Evolutionary conservation across 345 rosid species (phyloP).

Genomic region (Rhodomyrtus tomentosa): DNA sequence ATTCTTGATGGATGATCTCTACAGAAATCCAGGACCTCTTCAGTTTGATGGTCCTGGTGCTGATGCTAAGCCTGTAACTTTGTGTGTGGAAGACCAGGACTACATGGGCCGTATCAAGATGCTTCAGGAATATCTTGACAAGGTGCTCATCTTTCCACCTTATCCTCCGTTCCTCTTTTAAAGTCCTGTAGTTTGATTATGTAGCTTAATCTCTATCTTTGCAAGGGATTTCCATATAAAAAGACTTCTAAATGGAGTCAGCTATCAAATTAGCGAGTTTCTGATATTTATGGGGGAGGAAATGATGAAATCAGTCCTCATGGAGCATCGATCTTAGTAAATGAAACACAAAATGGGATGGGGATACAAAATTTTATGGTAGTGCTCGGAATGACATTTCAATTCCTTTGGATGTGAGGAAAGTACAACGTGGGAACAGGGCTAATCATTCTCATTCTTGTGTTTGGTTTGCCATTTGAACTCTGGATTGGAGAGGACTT

Average conservation of each 20-base stretch:
- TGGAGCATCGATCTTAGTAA: neutral
- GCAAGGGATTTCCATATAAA: neutral
- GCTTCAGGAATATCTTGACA: slow-evolving; percentile 80
- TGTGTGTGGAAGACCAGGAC: slow-evolving; percentile 96
- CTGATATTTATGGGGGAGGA: neutral
- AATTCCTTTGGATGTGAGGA: neutral
- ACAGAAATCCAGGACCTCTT: slow-evolving; percentile 98
- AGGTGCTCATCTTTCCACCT: slow-evolving; percentile 26
- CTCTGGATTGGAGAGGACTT: neutral
- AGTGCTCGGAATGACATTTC: neutral
- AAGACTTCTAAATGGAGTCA: neutral
- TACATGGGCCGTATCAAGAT: slow-evolving; percentile 97
- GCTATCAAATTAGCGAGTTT: neutral
- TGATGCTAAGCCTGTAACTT: slow-evolving; percentile 73
- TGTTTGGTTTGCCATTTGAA: neutral
- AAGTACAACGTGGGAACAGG: neutral
- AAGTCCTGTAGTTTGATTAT: neutral
- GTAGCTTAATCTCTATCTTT: neutral
- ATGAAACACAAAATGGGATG: neutral
- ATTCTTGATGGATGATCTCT: slow-evolving; percentile 81
- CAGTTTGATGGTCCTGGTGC: slow-evolving; percentile 99
- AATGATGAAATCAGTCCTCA: neutral
- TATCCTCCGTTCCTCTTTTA: neutral
- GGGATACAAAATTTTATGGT: neutral
- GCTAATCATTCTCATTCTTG: neutral